Evolutionary conservation across 805 yeast species (phyloP), one percentile per base, ranked within the genome.

Genomic region (Sugiyamaella smithiae): DNA sequence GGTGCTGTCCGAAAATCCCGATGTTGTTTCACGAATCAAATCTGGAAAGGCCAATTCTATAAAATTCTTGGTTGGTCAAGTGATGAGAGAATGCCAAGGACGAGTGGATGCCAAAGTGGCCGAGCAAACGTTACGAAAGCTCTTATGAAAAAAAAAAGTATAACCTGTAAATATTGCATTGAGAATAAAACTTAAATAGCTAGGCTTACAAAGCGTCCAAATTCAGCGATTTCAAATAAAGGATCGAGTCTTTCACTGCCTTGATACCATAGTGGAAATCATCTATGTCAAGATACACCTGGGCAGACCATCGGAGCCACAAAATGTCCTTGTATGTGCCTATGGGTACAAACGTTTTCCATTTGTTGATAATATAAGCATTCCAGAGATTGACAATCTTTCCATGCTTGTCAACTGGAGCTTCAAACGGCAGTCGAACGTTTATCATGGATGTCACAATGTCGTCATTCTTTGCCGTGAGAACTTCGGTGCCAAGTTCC

Each of bases 11-110:
- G 66, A 67, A 5, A 67, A 84, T 56, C 72, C 71, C 0, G 78
- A 77, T 14, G 77, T 84, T 14, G 86, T 85, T 2, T 66, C 70
- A 16, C 78, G 77, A 44, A 74, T 88, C 23, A 62, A 63, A 19
- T 58, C 67, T 0, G 90, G 89, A 1, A 81, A 82, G 47, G 66
- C 68, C 36, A 78, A 77, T 29, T 79, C 89, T 9, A 58, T 91
- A n/a, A 86, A 88, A 58, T 87, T 72, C 59, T 70, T 93, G 48
- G 75, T 93, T 2, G 98, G 97, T 0, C 79, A 78, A 61, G 95
- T 88, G 16, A 88, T 93, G 96, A 80, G 81, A 58, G 69, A 74
- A 48, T 78, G 88, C 1, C 85, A 82, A 56, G 97, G 97, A 2
- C 75, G 53, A 75, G 87, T 59, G 5, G 59, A 58, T 22, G 58